A percentile compares a stretch with the other conserved stretches of the same genome.
Evolutionary conservation across 2,329 filamentous ascomycete genomes (phyloP).

Genomic region (Talaromyces sp.): DNA sequence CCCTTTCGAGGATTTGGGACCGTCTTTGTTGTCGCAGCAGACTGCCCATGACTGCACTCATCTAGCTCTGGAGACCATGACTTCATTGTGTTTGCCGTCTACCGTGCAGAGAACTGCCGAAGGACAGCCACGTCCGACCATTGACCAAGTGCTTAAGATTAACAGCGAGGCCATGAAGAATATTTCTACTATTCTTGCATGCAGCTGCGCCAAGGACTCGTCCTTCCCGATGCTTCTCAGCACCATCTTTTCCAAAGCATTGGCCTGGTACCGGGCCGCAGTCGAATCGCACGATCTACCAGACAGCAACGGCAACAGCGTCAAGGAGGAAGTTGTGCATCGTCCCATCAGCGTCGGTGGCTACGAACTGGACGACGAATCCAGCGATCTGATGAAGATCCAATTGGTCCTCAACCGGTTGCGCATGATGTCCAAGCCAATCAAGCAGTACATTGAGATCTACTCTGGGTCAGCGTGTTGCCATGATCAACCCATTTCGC

Average conservation of each 20-base stretch:
- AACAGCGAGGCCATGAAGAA: conserved; percentile 21
- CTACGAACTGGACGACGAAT: conserved; percentile 22
- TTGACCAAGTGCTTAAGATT: conserved; percentile 21
- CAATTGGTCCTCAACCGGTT: conserved; percentile 20
- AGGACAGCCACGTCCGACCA: conserved; percentile 21
- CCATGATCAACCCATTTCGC: conserved; percentile 3
- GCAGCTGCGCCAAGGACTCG: conserved; percentile 21
- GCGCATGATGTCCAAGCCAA: conserved; percentile 20
- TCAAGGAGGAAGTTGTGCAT: conserved; percentile 20
- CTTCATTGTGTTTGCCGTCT: conserved; percentile 18
- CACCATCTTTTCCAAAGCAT: conserved; percentile 20
- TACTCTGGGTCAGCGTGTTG: conserved; percentile 4
- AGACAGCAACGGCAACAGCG: conserved; percentile 7
- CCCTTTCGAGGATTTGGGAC: conserved; percentile 16
- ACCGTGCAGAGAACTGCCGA: conserved; percentile 18
- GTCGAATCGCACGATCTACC: conserved; percentile 8
- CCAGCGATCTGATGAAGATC: conserved; percentile 19
- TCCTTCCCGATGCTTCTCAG: conserved; percentile 21
- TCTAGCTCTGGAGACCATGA: conserved; percentile 19
- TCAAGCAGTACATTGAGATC: conserved; percentile 15
- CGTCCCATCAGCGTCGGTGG: conserved; percentile 21
- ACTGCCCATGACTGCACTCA: conserved; percentile 20
- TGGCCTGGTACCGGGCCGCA: conserved; percentile 22
- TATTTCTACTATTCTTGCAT: conserved; percentile 18
- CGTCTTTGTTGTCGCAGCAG: conserved; percentile 14